Evolutionary conservation across 805 yeast species (phyloP), one percentile per base, ranked within the genome.

Genomic region (Cyberlindnera misumaiensis): DNA sequence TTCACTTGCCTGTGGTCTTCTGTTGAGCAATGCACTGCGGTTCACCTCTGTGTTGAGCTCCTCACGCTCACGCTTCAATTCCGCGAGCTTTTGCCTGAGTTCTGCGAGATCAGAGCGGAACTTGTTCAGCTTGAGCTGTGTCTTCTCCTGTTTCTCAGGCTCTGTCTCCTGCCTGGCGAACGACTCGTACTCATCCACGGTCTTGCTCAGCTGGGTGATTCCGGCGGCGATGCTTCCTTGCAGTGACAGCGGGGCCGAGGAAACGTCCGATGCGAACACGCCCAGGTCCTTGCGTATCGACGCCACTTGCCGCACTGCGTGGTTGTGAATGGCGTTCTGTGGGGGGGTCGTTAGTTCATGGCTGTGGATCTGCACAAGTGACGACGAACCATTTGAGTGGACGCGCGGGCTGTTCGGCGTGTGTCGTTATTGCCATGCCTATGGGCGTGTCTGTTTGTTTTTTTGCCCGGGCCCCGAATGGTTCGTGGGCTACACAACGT

Each of bases 281-380:
- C 72, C 67, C 35, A 90, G 62, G 50, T 88, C 96, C 44, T 74
- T 73, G 42, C 78, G 73, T 37, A 90, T 63, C 20, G 79, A 69
- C 51, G 77, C 85, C 24, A 87, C 76, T 60, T 89, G 96, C 59
- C 86, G 87, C 39, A 83, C 70, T 8, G 95, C 96, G 59, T 86
- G 95, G 63, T 86, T 90, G 64, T 82, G 87, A 37, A 89, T 68
- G 20, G 95, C 80, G 63, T 88, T 89, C 97, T 34, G 18, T 10
- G 38, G 10, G 11, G 7, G 24, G 5, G 24, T 20, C 8, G 29
- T 6, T n/a, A 11, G 35, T 34, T 20, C 24, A 20, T 20, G 8
- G 24, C 5, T 8, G 24, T 5, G 5, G 24, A 8, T 20, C 5
- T 5, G 24, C 8, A 20, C n/a, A n/a, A n/a, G n/a, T n/a, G 24